Percentiles rank a stretch among this genome's conserved stretches.
Evolutionary conservation across 192 early-diverging fungal genomes (phyloP).

Genomic region (Obelidium mucronatum): DNA sequence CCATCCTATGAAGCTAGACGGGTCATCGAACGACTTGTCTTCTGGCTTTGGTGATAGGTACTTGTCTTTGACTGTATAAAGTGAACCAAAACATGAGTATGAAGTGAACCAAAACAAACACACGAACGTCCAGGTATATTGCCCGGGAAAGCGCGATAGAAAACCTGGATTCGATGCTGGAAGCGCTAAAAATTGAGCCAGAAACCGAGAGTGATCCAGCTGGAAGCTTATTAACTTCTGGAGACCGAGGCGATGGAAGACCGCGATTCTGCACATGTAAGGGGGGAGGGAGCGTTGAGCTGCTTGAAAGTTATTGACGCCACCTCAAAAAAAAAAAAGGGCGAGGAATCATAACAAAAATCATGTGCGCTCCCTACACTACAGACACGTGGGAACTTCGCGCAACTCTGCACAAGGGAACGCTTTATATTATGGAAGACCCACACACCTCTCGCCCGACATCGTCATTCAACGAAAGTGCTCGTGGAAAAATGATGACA

Average conservation of each 20-base stretch:
- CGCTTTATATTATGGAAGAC: constrained; percentile 85
- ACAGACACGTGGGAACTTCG: constrained; percentile 86
- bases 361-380: constrained; percentile 81
- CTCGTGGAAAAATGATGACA: constrained; percentile 70
- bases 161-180: constrained; percentile 82
- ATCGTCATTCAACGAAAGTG: constrained; percentile 48
- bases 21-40: neutral
- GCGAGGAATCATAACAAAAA: constrained; percentile 90
- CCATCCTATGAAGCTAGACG: neutral
- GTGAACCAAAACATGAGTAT: no score
- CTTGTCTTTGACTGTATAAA: neutral
- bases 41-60: constrained; percentile 12
- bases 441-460: constrained; percentile 35
- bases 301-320: no score
- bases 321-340: no score
- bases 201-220: no score
- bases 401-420: constrained; percentile 70
- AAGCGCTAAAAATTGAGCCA: constrained; percentile 42
- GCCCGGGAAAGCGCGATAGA: constrained; percentile 69
- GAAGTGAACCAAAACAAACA: neutral
- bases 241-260: neutral
- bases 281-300: no score
- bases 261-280: constrained; percentile 47
- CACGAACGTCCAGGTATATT: constrained; percentile 67
- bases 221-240: no score